phyloP scores from a whole-genome alignment of 768 basidiomycete genomes.

The Atractiella rhizophila region DNA sequence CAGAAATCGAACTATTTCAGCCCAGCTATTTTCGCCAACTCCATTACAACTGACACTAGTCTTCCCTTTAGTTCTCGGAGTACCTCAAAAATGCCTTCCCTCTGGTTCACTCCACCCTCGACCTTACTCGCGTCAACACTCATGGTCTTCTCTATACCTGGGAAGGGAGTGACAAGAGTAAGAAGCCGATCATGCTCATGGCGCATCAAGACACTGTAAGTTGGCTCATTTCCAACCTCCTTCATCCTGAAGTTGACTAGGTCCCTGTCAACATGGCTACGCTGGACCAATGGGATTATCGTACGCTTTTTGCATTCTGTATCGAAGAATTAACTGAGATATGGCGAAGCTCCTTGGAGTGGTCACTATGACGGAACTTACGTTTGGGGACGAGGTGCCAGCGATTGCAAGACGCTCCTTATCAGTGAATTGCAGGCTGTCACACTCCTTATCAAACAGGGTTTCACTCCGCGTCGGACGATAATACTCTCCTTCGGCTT shows the following conservation, averaged over 20 bases:
- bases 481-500: slow-evolving; percentile 2
- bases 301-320: slow-evolving; percentile 6
- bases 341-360: slow-evolving; percentile 10
- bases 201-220: slow-evolving; percentile 13
- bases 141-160: slow-evolving; percentile 51
- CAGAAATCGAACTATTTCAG: no score
- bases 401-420: slow-evolving; percentile 12
- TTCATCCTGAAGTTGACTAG: background rate
- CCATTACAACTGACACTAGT: no score
- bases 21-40: no score
- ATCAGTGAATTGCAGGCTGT: slow-evolving; percentile 23
- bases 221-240: no score
- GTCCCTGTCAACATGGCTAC: slow-evolving; percentile 7
- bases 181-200: slow-evolving; percentile 38
- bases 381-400: background rate
- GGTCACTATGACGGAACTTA: background rate
- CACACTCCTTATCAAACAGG: slow-evolving; percentile 38
- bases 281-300: slow-evolving; percentile 6
- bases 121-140: slow-evolving; percentile 45
- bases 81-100: background rate
- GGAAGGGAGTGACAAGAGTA: slow-evolving; percentile 34
- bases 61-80: no score
- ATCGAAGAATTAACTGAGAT: slow-evolving; percentile 9
- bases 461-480: slow-evolving; percentile 25
- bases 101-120: slow-evolving; percentile 32